Evolutionary conservation across 2,329 filamentous ascomycete genomes (phyloP).

Genomic region (Calonectria multiphialidica): DNA sequence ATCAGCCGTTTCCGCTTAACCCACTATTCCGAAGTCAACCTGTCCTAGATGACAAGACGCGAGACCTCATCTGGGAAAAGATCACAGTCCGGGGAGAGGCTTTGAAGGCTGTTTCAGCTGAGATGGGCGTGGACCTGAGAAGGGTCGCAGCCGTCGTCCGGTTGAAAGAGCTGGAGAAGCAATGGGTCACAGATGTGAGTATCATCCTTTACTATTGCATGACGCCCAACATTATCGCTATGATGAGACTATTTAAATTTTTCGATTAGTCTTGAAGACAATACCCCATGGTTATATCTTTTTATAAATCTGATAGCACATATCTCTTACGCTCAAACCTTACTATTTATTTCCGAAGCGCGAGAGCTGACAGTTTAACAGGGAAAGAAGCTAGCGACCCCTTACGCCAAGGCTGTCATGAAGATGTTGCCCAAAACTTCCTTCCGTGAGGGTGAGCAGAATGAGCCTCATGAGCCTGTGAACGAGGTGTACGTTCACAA

Average conservation of each 20-base stretch:
- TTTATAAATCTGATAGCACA: constrained; percentile 44
- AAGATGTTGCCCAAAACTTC: constrained; percentile 83
- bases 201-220: constrained; percentile 5
- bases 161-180: constrained; percentile 87
- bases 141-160: constrained; percentile 88
- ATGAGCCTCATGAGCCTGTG: constrained; percentile 67
- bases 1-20: constrained; percentile 82
- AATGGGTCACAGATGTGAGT: constrained; percentile 81
- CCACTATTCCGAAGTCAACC: constrained; percentile 75
- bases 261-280: constrained; percentile 99
- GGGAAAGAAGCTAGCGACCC: constrained; percentile 81
- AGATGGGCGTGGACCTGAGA: constrained; percentile 83
- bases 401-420: constrained; percentile 82
- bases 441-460: constrained; percentile 64
- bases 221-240: constrained; percentile 32
- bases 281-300: constrained; percentile 80
- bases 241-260: constrained; percentile 77
- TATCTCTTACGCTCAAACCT: constrained; percentile 21
- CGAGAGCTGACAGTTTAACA: constrained; percentile 53
- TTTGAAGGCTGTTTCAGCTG: constrained; percentile 81
- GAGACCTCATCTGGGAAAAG: constrained; percentile 79
- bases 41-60: constrained; percentile 79
- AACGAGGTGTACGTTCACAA: constrained; percentile 75
- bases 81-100: constrained; percentile 76
- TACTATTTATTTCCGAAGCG: not conserved